phyloP scores from a whole-genome alignment of 306 rosid species.

The Corylus avellana region DNA sequence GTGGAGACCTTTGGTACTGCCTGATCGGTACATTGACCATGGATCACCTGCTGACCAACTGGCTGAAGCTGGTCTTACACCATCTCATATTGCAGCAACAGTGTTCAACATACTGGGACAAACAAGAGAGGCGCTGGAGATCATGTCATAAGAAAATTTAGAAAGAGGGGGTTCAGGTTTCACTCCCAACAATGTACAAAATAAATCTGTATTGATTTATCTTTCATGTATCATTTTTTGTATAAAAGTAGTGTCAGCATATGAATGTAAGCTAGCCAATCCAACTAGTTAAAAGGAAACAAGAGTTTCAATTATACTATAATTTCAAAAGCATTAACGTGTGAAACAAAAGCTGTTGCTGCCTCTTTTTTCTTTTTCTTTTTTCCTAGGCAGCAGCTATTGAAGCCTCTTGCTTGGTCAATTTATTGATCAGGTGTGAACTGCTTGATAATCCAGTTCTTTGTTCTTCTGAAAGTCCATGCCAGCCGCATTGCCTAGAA shows the following conservation, averaged over 20 bases:
- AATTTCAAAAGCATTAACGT: neutral
- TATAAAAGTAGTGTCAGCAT: slow-evolving; percentile 16
- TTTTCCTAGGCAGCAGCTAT: neutral
- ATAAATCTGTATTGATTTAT: neutral
- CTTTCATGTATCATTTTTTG: slow-evolving; percentile 16
- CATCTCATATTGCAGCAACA: slow-evolving; percentile 90
- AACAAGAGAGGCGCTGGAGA: slow-evolving; percentile 79
- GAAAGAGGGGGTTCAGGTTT: slow-evolving; percentile 5
- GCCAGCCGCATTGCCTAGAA: neutral
- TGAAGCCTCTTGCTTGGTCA: neutral
- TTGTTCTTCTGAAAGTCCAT: neutral
- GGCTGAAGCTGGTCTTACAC: slow-evolving; percentile 72
- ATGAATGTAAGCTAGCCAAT: neutral
- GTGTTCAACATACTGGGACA: slow-evolving; percentile 85
- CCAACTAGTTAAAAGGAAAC: neutral
- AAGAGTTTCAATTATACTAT: neutral
- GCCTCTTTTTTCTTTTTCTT: no score
- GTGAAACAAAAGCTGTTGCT: neutral
- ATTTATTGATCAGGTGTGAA: neutral
- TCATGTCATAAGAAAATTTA: slow-evolving; percentile 51
- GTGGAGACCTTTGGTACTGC: slow-evolving; percentile 98
- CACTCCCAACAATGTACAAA: slow-evolving; percentile 29
- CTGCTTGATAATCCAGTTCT: neutral
- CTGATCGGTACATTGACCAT: slow-evolving; percentile 84
- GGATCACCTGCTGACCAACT: slow-evolving; percentile 83